Base-by-base conservation (phyloP, 495 filamentous ascomycete species). In the Alectoria sarmentosa region DNA sequence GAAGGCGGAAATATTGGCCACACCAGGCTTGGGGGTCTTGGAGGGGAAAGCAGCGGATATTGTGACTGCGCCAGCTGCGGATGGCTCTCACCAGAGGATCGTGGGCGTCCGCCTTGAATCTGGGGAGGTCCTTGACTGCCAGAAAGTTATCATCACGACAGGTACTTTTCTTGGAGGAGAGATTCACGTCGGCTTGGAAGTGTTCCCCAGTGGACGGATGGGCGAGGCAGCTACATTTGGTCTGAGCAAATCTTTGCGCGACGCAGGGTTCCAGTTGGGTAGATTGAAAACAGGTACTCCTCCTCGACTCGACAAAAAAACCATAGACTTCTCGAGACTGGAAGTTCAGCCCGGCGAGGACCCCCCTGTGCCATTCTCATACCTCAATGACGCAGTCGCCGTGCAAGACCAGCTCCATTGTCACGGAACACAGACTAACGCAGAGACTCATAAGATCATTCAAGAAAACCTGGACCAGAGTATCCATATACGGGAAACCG, bases 161-260 rank as follows among this genome's bases (percentile, higher is more conserved):
- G 94, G 94, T 0, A 98, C 94, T 0, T 98, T 98, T 70, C 77
- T 98, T 11, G 90, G 95, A 58, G 94, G 94, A 30, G 95, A 98
- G 74, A 98, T 98, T 63, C 94, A 98, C 71, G 92, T 98, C 64
- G 94, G 94, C 8, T 74, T 98, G 7, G 84, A 95, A 48, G 83
- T 79, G 1, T 94, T 81, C 67, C 95, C 95, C 0, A 88, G 94
- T 0, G 94, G 94, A 0, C 85, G 94, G 2, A 93, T 98, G 78
- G 94, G 94, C 9, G 94, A 98, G 76, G 90, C 90, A 38, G 92
- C 94, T 1, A 96, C 94, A 2, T 91, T 91, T 67, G 93, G 95
- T 1, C 80, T 98, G 46, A 96, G 91, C 78, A 96, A 93, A 71
- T 96, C 91, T 19, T 80, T 98, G 42, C 83, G 82, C 63, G 88